Evolutionary conservation across 2,329 filamentous ascomycete genomes (phyloP).

Genomic region (Alternaria sp.): DNA sequence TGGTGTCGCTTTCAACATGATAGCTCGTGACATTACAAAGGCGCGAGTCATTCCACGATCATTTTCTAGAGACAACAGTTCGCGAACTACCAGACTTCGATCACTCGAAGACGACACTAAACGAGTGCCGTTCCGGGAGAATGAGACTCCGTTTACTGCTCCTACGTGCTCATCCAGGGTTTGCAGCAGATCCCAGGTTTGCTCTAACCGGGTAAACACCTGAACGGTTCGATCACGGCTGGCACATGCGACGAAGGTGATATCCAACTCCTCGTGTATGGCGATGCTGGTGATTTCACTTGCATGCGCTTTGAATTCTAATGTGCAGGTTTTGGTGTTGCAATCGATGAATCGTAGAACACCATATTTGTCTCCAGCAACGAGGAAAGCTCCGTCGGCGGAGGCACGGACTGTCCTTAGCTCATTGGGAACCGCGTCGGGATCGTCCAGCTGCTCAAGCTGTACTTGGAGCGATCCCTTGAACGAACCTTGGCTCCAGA

Average conservation of each 20-base stretch:
- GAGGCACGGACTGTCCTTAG: slow-evolving; percentile 67
- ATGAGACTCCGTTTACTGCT: slow-evolving; percentile 79
- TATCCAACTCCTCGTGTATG: slow-evolving; percentile 70
- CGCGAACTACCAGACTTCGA: slow-evolving; percentile 83
- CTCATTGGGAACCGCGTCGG: slow-evolving; percentile 64
- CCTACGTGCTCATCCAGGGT: slow-evolving; percentile 92
- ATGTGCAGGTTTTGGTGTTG: slow-evolving; percentile 66
- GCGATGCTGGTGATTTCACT: slow-evolving; percentile 85
- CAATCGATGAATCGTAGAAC: slow-evolving; percentile 75
- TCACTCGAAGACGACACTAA: slow-evolving; percentile 86
- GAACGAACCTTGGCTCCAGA: slow-evolving; percentile 82
- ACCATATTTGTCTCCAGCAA: slow-evolving; percentile 89
- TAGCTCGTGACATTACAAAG: slow-evolving; percentile 77
- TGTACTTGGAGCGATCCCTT: slow-evolving; percentile 71
- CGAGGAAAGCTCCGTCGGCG: slow-evolving; percentile 69
- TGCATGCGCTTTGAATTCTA: slow-evolving; percentile 84
- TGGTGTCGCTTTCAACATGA: slow-evolving; percentile 86
- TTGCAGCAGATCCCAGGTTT: slow-evolving; percentile 79
- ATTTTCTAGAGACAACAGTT: slow-evolving; percentile 75
- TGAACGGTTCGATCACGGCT: slow-evolving; percentile 87
- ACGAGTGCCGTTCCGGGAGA: slow-evolving; percentile 73
- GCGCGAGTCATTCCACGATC: slow-evolving; percentile 68
- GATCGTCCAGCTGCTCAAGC: slow-evolving; percentile 67
- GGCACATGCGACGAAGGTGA: slow-evolving; percentile 78
- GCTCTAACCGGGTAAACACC: slow-evolving; percentile 72